Percentiles rank a stretch among this genome's conserved stretches.
Conservation (phyloP, 2,329 filamentous ascomycete species). For the Colletotrichum nymphaeae region DNA sequence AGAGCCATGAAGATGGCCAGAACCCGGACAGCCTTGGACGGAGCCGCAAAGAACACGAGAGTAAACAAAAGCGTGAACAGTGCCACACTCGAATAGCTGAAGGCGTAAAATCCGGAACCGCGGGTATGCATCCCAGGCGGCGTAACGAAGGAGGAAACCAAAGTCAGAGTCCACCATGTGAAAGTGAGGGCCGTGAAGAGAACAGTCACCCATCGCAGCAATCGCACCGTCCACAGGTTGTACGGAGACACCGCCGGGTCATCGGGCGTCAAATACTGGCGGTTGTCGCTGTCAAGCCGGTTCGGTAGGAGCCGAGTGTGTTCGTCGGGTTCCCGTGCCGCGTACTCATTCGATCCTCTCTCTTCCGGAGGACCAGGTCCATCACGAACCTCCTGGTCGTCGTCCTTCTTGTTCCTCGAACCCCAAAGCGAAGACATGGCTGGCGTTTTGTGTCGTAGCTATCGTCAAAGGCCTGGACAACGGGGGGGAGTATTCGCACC, state of each 20-base stretch:
- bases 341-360: constrained; percentile 14
- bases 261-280: constrained; percentile 49
- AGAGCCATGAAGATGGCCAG: constrained; percentile 75
- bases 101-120: constrained; percentile 93
- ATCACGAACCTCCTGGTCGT: constrained; percentile 42
- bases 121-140: constrained; percentile 87
- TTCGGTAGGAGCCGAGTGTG: constrained; percentile 77
- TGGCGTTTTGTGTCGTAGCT: background rate
- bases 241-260: constrained; percentile 81
- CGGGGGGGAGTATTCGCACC: too few species aligned
- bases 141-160: constrained; percentile 92
- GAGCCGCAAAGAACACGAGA: constrained; percentile 88
- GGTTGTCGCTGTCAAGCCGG: constrained; percentile 62
- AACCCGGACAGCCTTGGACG: constrained; percentile 82
- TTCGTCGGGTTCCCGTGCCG: constrained; percentile 54
- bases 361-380: constrained; percentile 39
- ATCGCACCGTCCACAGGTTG: constrained; percentile 91
- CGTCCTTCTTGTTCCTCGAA: constrained; percentile 36
- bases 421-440: constrained; percentile 29
- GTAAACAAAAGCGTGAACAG: constrained; percentile 80
- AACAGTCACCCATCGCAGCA: constrained; percentile 81
- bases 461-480: background rate
- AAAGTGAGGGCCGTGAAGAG: constrained; percentile 81
- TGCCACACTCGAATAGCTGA: constrained; percentile 84
- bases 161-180: constrained; percentile 90